These are phyloP conservation scores for Eleusine coracana DNA, from an alignment of 176 grass and related monocot genomes.

Conservation along the genomic window DNA sequence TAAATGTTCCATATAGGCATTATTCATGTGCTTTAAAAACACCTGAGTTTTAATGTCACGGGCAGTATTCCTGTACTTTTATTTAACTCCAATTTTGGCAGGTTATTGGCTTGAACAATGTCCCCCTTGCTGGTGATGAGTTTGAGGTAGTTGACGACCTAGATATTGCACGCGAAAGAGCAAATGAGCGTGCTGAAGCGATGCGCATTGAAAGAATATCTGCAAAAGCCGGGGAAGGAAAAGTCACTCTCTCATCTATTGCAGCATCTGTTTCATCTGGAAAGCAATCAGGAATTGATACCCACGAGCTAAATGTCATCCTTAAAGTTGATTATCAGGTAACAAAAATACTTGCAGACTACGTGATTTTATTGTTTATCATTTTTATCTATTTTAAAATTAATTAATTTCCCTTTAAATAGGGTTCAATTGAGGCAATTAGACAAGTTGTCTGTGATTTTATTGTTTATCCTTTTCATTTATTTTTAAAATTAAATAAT, in stretches of 20 bases:
- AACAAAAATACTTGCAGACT: constrained; percentile 24
- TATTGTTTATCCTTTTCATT: constrained; percentile 14
- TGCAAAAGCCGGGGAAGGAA: constrained; percentile 83
- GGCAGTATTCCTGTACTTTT: constrained; percentile 20
- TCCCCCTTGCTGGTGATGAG: constrained; percentile 90
- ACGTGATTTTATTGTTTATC: constrained; percentile 1
- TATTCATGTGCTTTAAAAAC: constrained; percentile 19
- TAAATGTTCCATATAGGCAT: constrained; percentile 1
- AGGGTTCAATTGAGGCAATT: constrained; percentile 97
- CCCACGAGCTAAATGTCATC: constrained; percentile 87
- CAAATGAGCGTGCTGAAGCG: constrained; percentile 57
- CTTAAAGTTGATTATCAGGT: constrained; percentile 99
- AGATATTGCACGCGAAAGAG: constrained; percentile 64
- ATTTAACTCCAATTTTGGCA: constrained; percentile 30
- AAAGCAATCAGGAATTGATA: constrained; percentile 77
- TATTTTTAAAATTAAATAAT: constrained; percentile 19
- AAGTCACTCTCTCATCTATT: constrained; percentile 83
- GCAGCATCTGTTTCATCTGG: constrained; percentile 71
- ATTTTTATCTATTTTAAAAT: constrained; percentile 15
- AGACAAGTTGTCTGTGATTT: constrained; percentile 59
- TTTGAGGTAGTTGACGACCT: constrained; percentile 81
- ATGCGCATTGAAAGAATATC: constrained; percentile 73
- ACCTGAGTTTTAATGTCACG: not conserved
- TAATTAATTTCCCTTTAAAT: constrained; percentile 31
- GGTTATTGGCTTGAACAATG: constrained; percentile 86